Conservation (phyloP, 1,284 basidiomycete genomes). For the Ustilago nuda region DNA sequence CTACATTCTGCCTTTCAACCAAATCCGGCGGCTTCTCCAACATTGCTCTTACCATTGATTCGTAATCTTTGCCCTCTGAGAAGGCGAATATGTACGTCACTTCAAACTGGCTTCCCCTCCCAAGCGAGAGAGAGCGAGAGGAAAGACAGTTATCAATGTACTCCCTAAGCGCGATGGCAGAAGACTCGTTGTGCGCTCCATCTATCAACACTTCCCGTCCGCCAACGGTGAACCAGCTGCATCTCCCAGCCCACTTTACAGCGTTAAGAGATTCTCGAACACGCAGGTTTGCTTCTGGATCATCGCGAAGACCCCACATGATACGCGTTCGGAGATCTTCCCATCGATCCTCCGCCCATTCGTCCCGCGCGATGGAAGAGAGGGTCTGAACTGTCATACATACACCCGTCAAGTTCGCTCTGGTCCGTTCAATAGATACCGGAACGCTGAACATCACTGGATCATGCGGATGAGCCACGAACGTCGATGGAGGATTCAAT, state of each 20-base stretch:
- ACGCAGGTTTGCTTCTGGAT: slow-evolving; percentile 35
- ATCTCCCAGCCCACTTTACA: slow-evolving; percentile 81
- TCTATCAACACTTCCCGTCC: slow-evolving; percentile 76
- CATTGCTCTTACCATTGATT: slow-evolving; percentile 51
- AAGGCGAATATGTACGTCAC: slow-evolving; percentile 64
- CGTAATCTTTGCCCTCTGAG: slow-evolving; percentile 61
- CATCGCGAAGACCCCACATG: slow-evolving; percentile 54
- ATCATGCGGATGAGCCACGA: slow-evolving; percentile 50
- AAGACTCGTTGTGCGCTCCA: slow-evolving; percentile 94
- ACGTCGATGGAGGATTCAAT: slow-evolving; percentile 47
- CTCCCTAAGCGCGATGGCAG: slow-evolving; percentile 77
- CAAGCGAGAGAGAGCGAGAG: slow-evolving; percentile 11
- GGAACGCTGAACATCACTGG: slow-evolving; percentile 32
- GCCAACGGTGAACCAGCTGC: slow-evolving; percentile 75
- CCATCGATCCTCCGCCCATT: slow-evolving; percentile 47
- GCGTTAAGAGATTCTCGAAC: slow-evolving; percentile 36
- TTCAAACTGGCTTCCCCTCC: slow-evolving; percentile 17
- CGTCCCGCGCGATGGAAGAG: slow-evolving; percentile 62
- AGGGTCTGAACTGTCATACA: slow-evolving; percentile 65
- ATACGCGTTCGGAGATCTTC: slow-evolving; percentile 60
- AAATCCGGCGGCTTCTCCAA: slow-evolving; percentile 13
- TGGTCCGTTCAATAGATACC: slow-evolving; percentile 49
- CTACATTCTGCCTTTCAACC: slow-evolving; percentile 53
- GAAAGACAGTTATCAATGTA: slow-evolving; percentile 74
- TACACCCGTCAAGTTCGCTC: slow-evolving; percentile 55